A percentile compares a stretch with the other conserved stretches of the same genome.
Conservation (phyloP, 2,329 filamentous ascomycete species). For the Davidsoniella eucalypti region DNA sequence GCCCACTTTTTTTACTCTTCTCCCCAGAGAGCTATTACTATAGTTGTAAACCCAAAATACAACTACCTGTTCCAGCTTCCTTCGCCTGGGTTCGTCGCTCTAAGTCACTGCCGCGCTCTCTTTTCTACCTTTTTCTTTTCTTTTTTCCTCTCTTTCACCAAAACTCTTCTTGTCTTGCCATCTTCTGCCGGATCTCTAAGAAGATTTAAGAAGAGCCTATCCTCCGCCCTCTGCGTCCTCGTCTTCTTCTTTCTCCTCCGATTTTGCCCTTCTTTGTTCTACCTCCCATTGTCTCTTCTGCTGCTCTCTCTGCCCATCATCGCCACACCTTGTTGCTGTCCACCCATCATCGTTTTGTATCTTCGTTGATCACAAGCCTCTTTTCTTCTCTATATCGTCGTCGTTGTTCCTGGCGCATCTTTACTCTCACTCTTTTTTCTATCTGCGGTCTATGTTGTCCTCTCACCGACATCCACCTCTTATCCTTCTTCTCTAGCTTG, state of each 20-base stretch:
- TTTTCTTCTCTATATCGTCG: no score
- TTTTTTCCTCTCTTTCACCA: constrained; percentile 16
- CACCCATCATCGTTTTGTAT: no score
- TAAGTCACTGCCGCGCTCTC: constrained; percentile 5
- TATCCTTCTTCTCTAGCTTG: constrained; percentile 4
- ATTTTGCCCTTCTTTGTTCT: not conserved
- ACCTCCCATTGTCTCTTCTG: constrained; percentile 4
- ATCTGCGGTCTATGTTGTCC: no score
- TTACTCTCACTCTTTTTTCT: no score
- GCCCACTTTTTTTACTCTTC: no score
- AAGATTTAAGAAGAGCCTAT: no score
- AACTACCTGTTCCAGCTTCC: not conserved
- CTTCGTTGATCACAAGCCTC: no score
- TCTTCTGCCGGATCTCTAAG: no score
- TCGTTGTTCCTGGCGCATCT: no score
- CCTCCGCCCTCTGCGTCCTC: not conserved
- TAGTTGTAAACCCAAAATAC: not conserved
- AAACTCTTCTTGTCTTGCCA: constrained; percentile 14
- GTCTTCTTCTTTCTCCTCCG: not conserved
- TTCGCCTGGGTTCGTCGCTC: not conserved
- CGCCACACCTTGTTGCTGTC: constrained; percentile 6
- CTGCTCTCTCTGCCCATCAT: not conserved
- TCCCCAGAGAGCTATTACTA: no score
- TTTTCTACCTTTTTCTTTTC: constrained; percentile 17
- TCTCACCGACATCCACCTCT: no score